A percentile compares a stretch with the other conserved stretches of the same genome.
Conservation (phyloP, 306 rosid species). For the Cucumis cinereus region DNA sequence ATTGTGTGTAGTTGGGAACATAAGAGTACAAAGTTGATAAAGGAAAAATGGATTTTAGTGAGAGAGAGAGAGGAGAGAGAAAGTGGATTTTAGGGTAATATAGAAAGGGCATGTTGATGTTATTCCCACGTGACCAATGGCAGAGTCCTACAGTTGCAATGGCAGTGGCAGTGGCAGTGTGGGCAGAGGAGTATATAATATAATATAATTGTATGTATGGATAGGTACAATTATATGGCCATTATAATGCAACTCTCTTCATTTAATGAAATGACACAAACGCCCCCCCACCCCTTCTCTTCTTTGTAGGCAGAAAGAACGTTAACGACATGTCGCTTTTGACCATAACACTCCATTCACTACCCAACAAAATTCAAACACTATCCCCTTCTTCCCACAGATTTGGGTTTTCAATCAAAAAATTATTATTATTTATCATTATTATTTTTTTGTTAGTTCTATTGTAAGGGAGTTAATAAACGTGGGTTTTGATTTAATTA, state of each 20-base stretch:
- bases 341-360: not conserved
- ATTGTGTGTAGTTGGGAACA: too few relatives aligned
- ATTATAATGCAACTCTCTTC: too few relatives aligned
- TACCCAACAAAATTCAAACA: not conserved
- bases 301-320: not conserved
- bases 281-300: too few relatives aligned
- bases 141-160: not conserved
- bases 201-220: not conserved
- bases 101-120: not conserved
- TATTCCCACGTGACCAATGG: not conserved
- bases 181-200: not conserved
- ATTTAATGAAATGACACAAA: not conserved
- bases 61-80: not conserved
- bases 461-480: too few relatives aligned
- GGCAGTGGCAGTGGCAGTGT: too few relatives aligned
- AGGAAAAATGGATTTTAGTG: not conserved
- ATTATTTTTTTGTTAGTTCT: not conserved
- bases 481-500: too few relatives aligned
- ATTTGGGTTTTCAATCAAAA: not conserved
- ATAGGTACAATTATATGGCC: too few relatives aligned
- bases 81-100: not conserved
- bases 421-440: not conserved
- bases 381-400: too few relatives aligned
- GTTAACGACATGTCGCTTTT: slow-evolving; percentile 5
- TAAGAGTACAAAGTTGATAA: too few relatives aligned